Base-by-base conservation (phyloP, 371 early-diverging fungal species). In the Furculomyces boomerangus region DNA sequence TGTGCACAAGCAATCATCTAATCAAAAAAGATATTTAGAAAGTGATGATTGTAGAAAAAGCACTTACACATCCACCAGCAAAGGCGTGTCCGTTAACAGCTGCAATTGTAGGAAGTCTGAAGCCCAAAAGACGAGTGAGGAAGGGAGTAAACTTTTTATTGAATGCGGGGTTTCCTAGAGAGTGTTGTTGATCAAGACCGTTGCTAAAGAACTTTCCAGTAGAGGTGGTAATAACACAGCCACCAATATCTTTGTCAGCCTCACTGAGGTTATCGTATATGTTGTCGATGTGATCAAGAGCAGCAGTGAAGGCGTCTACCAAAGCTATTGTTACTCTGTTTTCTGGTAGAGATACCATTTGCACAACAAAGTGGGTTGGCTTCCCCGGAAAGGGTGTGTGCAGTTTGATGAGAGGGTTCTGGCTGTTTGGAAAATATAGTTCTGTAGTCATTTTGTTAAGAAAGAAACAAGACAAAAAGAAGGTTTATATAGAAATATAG, bases 31-130 rank as follows among this genome's bases (percentile, higher is more conserved):
- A 40, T 40, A 40, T 40, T n/a, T 16, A 18, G n/a, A n/a, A 16
- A 40, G 40, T 40, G 40, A n/a, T 40, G 16, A n/a, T n/a, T 40
- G 40, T 40, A n/a, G n/a, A n/a, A n/a, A n/a, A 35, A 10, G 32
- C 51, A 50, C n/a, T 10, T 28, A 50, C 27, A 61, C 76, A 83
- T 3, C 88, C 87, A 54, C 86, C 88, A 30, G 88, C 88, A 72
- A 88, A 89, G 18, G 88, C 85, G 47, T 88, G 86, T 14, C 83
- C 86, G 54, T 86, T 84, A 27, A 84, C 65, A 16, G 86, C 86
- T 5, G 90, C 88, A n/a, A 87, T 76, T 0, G 88, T 86, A 0
- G 90, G 88, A 13, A 87, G 63, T 26, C 77, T 71, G 57, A 84
- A 83, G 0, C 77, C 80, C 41, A 84, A 55, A 30, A 85, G 28